Percentiles rank a stretch among this genome's conserved stretches.
Conservation (phyloP, 2,329 filamentous ascomycete species). For the Xylaria sp. region DNA sequence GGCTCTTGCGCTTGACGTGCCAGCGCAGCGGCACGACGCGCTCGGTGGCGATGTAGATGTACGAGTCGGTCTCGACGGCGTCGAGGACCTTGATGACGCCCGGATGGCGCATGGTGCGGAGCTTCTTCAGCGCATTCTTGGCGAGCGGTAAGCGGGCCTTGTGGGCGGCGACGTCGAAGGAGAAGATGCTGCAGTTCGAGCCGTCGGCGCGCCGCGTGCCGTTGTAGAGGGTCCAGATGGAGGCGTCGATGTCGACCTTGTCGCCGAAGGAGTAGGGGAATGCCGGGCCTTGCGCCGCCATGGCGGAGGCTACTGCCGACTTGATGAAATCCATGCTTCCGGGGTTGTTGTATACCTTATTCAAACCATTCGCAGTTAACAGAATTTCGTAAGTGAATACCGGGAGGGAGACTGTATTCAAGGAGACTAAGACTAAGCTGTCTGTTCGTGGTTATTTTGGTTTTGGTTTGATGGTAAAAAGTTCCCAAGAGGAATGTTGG, state of each 20-base stretch:
- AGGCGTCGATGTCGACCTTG: slow-evolving; percentile 83
- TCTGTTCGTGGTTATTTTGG: slow-evolving; percentile 4
- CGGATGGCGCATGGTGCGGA: slow-evolving; percentile 87
- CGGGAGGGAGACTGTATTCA: not conserved
- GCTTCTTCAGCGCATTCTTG: slow-evolving; percentile 88
- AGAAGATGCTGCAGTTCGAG: slow-evolving; percentile 92
- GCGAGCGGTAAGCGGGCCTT: slow-evolving; percentile 78
- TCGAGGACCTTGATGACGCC: slow-evolving; percentile 92
- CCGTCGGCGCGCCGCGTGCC: slow-evolving; percentile 90
- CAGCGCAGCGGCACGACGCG: slow-evolving; percentile 79
- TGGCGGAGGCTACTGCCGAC: slow-evolving; percentile 92
- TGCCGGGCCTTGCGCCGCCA: slow-evolving; percentile 78
- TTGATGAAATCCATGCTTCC: slow-evolving; percentile 88
- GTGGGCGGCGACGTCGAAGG: slow-evolving; percentile 82
- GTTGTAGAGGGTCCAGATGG: slow-evolving; percentile 95
- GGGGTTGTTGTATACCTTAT: not conserved
- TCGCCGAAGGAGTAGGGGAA: slow-evolving; percentile 94
- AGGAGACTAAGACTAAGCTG: not conserved
- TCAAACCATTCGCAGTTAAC: slow-evolving; percentile 15
- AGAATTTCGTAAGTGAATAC: slow-evolving; percentile 3
- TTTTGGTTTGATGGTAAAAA: not conserved
- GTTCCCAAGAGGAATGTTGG: not conserved
- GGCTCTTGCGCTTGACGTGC: slow-evolving; percentile 81
- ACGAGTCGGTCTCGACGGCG: slow-evolving; percentile 91
- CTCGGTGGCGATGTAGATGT: slow-evolving; percentile 95